Percentiles rank a stretch among this genome's conserved stretches.
phyloP scores from a whole-genome alignment of 2,329 filamentous ascomycete genomes.

The Pseudocercospora cruenta region DNA sequence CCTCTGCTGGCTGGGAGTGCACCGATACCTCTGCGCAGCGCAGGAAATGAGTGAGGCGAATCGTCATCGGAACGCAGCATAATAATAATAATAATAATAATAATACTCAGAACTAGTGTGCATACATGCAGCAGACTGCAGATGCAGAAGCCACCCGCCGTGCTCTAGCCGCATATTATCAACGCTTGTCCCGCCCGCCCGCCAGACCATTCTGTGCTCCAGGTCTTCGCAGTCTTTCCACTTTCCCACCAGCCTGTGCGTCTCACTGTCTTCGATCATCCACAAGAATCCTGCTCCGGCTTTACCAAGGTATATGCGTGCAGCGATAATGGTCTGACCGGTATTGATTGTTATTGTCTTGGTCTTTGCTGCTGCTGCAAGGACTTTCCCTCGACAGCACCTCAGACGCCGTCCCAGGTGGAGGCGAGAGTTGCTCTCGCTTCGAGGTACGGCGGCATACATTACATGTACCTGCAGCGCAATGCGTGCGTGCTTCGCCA shows the following conservation, averaged over 20 bases:
- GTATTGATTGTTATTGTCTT: background rate
- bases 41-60: background rate
- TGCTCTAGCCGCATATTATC: background rate
- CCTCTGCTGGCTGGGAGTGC: too few relatives aligned
- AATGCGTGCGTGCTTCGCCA: background rate
- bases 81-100: background rate
- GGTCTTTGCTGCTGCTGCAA: background rate
- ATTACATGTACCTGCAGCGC: background rate
- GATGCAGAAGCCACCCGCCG: background rate
- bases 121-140: background rate
- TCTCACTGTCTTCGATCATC: background rate
- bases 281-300: background rate
- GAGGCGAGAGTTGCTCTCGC: background rate
- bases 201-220: background rate
- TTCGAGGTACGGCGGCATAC: background rate
- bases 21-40: too few relatives aligned
- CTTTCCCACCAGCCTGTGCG: background rate
- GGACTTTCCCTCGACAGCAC: background rate
- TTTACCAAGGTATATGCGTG: slow-evolving; percentile 5
- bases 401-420: background rate
- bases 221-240: background rate
- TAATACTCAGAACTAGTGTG: background rate
- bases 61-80: background rate
- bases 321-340: background rate
- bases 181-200: background rate